Percentiles rank a stretch among this genome's conserved stretches.
phyloP scores from a whole-genome alignment of 129 eudicot species.

The Mikania micrantha region DNA sequence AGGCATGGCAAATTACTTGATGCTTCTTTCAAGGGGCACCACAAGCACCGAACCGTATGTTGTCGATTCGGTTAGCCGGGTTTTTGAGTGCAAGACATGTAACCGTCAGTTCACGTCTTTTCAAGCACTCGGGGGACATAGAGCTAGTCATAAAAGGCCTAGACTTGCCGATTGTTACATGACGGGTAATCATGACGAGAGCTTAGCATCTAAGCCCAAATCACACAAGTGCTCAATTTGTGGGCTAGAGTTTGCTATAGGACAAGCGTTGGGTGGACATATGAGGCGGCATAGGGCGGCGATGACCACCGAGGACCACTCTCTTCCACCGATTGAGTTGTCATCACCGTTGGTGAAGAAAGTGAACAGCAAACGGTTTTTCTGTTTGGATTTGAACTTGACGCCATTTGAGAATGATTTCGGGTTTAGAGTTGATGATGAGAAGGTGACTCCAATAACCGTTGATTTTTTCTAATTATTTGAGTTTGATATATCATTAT shows the following conservation, averaged over 20 bases:
- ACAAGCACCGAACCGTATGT: constrained; percentile 4
- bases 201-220: constrained; percentile 43
- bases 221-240: constrained; percentile 80
- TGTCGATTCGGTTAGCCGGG: constrained; percentile 21
- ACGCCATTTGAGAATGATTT: constrained; percentile 65
- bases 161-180: constrained; percentile 29
- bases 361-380: constrained; percentile 39
- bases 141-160: constrained; percentile 93
- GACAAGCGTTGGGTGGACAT: constrained; percentile 92
- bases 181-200: not conserved
- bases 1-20: constrained; percentile 65
- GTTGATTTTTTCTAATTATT: constrained; percentile 32
- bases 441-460: constrained; percentile 30
- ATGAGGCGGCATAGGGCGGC: constrained; percentile 72
- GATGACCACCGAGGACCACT: constrained; percentile 13
- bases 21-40: constrained; percentile 40
- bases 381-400: constrained; percentile 75
- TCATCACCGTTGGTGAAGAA: constrained; percentile 38
- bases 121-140: constrained; percentile 92
- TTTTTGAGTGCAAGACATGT: constrained; percentile 81
- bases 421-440: constrained; percentile 39
- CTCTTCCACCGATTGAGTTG: constrained; percentile 12
- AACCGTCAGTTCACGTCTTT: constrained; percentile 75
- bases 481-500: constrained; percentile 17
- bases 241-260: constrained; percentile 67